Evolutionary conservation across 2,329 filamentous ascomycete genomes (phyloP), one percentile per base, ranked within the genome.

Genomic region (Fusarium lateritium): DNA sequence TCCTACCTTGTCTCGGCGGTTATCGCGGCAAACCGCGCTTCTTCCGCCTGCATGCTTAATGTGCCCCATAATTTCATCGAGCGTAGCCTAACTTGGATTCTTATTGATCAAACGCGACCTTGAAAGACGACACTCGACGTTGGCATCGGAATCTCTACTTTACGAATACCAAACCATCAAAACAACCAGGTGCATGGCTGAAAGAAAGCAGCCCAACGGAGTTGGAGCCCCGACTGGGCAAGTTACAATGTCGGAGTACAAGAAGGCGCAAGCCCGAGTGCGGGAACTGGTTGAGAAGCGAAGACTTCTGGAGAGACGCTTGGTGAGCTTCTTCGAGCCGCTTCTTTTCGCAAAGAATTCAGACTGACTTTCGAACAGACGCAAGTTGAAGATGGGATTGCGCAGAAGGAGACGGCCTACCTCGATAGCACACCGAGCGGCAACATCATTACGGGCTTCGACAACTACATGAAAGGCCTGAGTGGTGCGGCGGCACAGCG

Each of bases 371-470:
- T 17, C 49, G 8, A 17, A 10, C 52, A 82, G 81, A 76, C 73
- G 8, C 76, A 79, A 44, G 72, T 83, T 61, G 96, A 99, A 83
- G 93, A 97, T 50, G 87, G 88, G 69, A 98, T 99, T 74, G 90
- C 88, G 77, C 89, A 91, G 69, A 91, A 93, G 75, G 96, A 99
- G 79, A 89, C 91, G 60, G 87, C 91, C 19, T 99, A 99, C 79
- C 89, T 99, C 52, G 95, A 98, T 79, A 94, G 94, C 75, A 97
- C 94, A 6, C 91, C 90, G 15, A 89, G 86, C 73, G 96, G 96
- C 44, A 99, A 99, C 82, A 98, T 99, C 77, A 95, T 99, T 78
- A 94, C 93, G 49, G 96, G 96, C 22, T 99, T 99, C 79, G 96
- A 99, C 79, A 97, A 94, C 78, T 99, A 98, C 82, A 97, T 97